Base-by-base conservation (phyloP, 2,329 filamentous ascomycete genomes). In the Sordariomycetes sp. region DNA sequence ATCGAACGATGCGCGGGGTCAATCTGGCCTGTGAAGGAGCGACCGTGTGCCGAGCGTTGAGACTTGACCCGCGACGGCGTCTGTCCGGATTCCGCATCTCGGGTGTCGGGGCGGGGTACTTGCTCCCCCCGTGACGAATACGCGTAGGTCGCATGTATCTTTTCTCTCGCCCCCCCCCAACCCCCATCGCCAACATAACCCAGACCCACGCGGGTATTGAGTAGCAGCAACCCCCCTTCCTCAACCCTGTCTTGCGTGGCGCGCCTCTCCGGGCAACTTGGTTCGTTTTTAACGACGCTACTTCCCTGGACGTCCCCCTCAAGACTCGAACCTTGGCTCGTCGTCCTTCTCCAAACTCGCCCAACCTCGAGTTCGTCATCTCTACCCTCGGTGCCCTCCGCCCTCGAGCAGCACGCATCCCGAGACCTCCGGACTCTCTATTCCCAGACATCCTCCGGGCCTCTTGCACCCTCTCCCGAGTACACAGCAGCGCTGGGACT, bases 21-120 rank as follows among this genome's bases (percentile, higher is more conserved):
- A 36, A 51, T 50, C 45, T 45, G 25, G 42, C 54, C 32, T 51
- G 54, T 56, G 54, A 56, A 56, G 22, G 42, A 35, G 39, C n/a
- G 25, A 10, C 39, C n/a, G 48, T 56, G 39, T 39, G 42, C 54
- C 54, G 25, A 35, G 54, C 24, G n/a, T 25, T 22, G 28, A 55
- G 24, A n/a, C n/a, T 22, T 25, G 17, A 28, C 12, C 12, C 12
- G n/a, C 15, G 39, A 45, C 6, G n/a, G 28, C 8, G 28, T 32
- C 28, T 8, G 12, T 28, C 28, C 12, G 10, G 35, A 17, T 28
- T 54, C 22, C n/a, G 20, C 39, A 22, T 39, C 36, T 15, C 10
- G 20, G n/a, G n/a, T 48, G 17, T 20, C 10, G 42, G 7, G 45
- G 2, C 20, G 15, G n/a, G 36, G 48, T 56, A 56, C 55, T 13